Percentiles rank a stretch among this genome's conserved stretches.
These are phyloP conservation scores for Teunomyces kruisii DNA, from an alignment of 805 yeast genomes.

Conservation along the genomic window DNA sequence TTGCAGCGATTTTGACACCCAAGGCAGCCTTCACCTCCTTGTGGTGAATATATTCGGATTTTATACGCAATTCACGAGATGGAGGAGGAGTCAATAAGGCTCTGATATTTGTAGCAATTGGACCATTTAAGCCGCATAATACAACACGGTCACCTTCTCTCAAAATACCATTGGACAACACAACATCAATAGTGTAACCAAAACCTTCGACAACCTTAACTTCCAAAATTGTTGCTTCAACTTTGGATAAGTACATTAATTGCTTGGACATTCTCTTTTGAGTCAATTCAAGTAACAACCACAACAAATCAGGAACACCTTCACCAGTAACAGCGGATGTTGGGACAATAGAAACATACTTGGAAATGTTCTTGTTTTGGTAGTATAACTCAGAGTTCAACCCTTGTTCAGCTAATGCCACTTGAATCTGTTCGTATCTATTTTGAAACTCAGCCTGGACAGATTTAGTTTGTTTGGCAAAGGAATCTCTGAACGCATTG, in stretches of 20 bases:
- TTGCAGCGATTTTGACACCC: constrained; percentile 98
- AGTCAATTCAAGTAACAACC: constrained; percentile 91
- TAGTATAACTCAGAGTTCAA: constrained; percentile 94
- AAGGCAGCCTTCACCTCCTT: constrained; percentile 98
- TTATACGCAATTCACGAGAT: constrained; percentile 89
- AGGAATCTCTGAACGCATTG: constrained; percentile 94
- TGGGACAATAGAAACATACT: constrained; percentile 94
- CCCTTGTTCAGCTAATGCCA: constrained; percentile 96
- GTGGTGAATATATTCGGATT: constrained; percentile 94
- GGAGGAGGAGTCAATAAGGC: constrained; percentile 98
- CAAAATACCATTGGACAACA: constrained; percentile 92
- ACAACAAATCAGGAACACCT: constrained; percentile 98
- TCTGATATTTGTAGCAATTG: constrained; percentile 93
- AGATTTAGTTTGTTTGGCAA: constrained; percentile 73
- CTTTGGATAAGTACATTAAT: constrained; percentile 89
- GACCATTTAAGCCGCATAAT: constrained; percentile 97
- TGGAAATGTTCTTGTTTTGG: constrained; percentile 91
- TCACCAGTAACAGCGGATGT: constrained; percentile 99
- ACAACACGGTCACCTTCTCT: constrained; percentile 95
- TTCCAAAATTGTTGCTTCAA: constrained; percentile 95
- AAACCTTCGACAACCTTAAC: constrained; percentile 98
- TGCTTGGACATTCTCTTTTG: constrained; percentile 99
- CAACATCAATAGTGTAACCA: constrained; percentile 98
- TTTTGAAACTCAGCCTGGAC: constrained; percentile 92
- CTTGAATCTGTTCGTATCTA: constrained; percentile 78